Percentiles rank a stretch among this genome's conserved stretches.
These are phyloP conservation scores for Asterophora lycoperdoides DNA, from an alignment of 768 basidiomycete species.

Conservation along the genomic window DNA sequence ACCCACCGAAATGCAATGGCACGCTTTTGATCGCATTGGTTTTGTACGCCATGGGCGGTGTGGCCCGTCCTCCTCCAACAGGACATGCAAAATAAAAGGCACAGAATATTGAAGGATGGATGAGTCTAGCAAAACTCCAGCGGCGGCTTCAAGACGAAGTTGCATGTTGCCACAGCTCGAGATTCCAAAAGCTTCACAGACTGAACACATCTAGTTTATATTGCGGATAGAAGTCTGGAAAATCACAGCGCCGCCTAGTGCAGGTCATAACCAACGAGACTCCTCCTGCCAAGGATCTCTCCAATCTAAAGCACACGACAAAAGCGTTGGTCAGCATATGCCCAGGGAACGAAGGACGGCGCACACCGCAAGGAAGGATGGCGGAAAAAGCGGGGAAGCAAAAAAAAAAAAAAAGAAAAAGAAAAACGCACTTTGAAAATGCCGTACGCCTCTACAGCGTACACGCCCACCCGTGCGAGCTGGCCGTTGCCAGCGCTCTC, in stretches of 20 bases:
- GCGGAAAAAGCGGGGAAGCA: too few species aligned
- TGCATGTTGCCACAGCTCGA: too few species aligned
- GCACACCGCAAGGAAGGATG: too few species aligned
- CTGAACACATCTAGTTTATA: constrained; percentile 11
- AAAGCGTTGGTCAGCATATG: not conserved
- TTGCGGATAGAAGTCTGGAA: constrained; percentile 3
- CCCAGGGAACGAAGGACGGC: too few species aligned
- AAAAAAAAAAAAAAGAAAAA: too few species aligned
- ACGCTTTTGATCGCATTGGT: too few species aligned
- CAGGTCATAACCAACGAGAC: constrained; percentile 74
- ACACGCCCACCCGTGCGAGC: constrained; percentile 62
- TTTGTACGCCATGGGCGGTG: too few species aligned
- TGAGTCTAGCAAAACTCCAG: too few species aligned
- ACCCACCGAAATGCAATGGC: constrained; percentile 11
- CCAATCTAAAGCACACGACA: constrained; percentile 54
- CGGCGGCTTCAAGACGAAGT: too few species aligned
- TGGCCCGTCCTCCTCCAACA: too few species aligned
- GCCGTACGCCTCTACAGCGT: constrained; percentile 83
- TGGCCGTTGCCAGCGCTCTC: constrained; percentile 59
- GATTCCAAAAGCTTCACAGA: not conserved
- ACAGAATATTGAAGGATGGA: too few species aligned
- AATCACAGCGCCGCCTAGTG: constrained; percentile 32
- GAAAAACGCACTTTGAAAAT: constrained; percentile 66
- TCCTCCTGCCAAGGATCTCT: constrained; percentile 81
- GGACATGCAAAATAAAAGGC: too few species aligned